Evolutionary conservation across 208 protist genomes (phyloP).

Genomic region (Strigomonas culicis): DNA sequence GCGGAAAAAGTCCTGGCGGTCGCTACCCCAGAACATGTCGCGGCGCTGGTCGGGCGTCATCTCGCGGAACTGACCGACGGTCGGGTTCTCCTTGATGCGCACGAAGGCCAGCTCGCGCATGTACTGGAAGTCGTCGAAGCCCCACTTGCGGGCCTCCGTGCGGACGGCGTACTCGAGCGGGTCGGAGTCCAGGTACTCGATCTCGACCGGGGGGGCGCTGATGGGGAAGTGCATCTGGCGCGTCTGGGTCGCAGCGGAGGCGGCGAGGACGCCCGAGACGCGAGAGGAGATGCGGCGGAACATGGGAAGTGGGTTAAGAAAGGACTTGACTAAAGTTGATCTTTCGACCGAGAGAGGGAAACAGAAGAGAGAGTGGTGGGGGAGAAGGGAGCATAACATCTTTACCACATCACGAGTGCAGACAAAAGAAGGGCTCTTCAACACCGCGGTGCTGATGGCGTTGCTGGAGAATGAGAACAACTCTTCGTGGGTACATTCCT

Average conservation of each 20-base stretch:
- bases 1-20: slow-evolving; percentile 87
- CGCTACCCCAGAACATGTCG: slow-evolving; percentile 84
- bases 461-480: background rate
- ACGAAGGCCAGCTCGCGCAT: slow-evolving; percentile 89
- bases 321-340: slow-evolving; percentile 4
- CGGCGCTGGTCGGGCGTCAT: slow-evolving; percentile 85
- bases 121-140: slow-evolving; percentile 85
- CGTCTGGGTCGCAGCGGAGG: slow-evolving; percentile 21
- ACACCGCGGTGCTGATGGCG: too few species aligned
- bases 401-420: background rate
- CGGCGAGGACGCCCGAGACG: slow-evolving; percentile 26
- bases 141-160: slow-evolving; percentile 84
- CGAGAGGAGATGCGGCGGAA: slow-evolving; percentile 47
- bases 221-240: slow-evolving; percentile 82
- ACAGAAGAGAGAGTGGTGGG: background rate
- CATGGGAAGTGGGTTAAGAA: slow-evolving; percentile 20
- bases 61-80: slow-evolving; percentile 76
- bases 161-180: slow-evolving; percentile 86
- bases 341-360: background rate
- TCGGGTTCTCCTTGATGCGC: slow-evolving; percentile 87
- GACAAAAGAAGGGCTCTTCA: background rate
- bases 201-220: slow-evolving; percentile 74
- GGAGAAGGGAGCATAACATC: background rate
- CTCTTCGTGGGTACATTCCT: background rate
- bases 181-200: slow-evolving; percentile 83